Percentiles rank a stretch among this genome's conserved stretches.
These are phyloP conservation scores for Fonsecaea pedrosoi DNA, from an alignment of 2,329 filamentous ascomycete species.

Conservation along the genomic window DNA sequence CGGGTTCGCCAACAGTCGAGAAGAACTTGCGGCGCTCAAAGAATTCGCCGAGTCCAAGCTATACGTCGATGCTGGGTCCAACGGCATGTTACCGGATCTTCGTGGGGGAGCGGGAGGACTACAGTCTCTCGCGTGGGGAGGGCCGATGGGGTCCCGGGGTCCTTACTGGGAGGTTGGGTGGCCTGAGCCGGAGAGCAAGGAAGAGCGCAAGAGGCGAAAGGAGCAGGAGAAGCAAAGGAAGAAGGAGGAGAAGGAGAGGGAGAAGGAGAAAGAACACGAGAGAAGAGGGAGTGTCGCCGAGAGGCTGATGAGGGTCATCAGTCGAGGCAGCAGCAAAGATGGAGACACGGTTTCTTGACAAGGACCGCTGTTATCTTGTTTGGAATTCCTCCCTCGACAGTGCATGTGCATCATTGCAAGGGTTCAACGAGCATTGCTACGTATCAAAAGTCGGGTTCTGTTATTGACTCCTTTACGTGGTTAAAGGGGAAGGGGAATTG, in stretches of 20 bases:
- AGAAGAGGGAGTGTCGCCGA: constrained; percentile 19
- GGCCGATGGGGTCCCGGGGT: constrained; percentile 9
- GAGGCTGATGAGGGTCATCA: constrained; percentile 24
- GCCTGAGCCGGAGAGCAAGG: constrained; percentile 17
- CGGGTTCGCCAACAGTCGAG: constrained; percentile 24
- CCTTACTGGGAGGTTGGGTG: constrained; percentile 6
- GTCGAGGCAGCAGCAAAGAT: constrained; percentile 15
- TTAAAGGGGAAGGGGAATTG: no score
- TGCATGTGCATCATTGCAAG: constrained; percentile 2
- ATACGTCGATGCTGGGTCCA: constrained; percentile 22
- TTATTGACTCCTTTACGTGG: no score
- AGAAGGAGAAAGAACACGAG: constrained; percentile 15
- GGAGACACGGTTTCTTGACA: constrained; percentile 3
- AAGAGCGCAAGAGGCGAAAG: constrained; percentile 5
- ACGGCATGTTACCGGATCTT: constrained; percentile 24
- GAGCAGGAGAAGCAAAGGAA: constrained; percentile 14
- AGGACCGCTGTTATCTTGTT: neutral
- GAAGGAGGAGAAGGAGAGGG: constrained; percentile 22
- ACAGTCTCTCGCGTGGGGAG: constrained; percentile 23
- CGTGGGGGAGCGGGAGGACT: constrained; percentile 15
- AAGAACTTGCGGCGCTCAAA: constrained; percentile 28
- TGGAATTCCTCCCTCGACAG: neutral
- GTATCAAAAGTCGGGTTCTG: neutral
- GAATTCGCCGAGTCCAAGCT: constrained; percentile 29
- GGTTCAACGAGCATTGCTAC: neutral